Evolutionary conservation across 805 yeast genomes (phyloP), one percentile per base, ranked within the genome.

Genomic region (Ogataea trehalophila): DNA sequence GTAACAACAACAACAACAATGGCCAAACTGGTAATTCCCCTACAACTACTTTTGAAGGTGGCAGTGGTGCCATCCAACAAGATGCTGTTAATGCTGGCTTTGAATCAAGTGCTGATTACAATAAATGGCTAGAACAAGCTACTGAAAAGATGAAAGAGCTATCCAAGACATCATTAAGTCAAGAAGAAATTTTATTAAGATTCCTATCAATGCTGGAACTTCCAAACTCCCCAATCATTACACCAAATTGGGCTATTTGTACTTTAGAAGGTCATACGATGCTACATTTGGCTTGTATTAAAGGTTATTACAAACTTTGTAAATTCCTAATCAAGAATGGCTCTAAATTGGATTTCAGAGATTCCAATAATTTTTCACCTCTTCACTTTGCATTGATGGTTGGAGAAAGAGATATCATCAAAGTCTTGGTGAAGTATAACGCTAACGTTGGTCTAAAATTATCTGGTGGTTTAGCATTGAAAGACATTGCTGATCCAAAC

Each of bases 231-330:
- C 84, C 75, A 58, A 77, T 71, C 42, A 51, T 60, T 5, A 69
- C 73, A 16, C 87, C 92, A 18, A 87, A 89, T 60, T 79, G 94
- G 81, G 89, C 88, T 26, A 73, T 90, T 54, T 81, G 90, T 57
- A 94, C 91, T 49, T 53, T 68, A 29, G 87, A 87, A 60, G 96
- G 97, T 15, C 97, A 94, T 63, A 83, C 95, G 0, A 73, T 94
- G 73, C 69, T 94, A 44, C 99, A 94, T 66, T 73, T 94, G 51
- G 90, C 98, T 1, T 76, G 90, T 11, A 63, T 87, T 49, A 81
- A 84, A 60, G 92, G 92, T 18, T 87, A 87, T 58, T 64, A 69
- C 38, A 73, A 76, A 33, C 72, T 94, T 46, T 77, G 80, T 16
- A 69, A 76, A 22, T 82, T 82, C 26, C 73, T 94, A 58, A 69